Percentiles rank a stretch among this genome's conserved stretches.
Conservation (phyloP, 2,329 filamentous ascomycete genomes). For the Dactylellina cionopaga region DNA sequence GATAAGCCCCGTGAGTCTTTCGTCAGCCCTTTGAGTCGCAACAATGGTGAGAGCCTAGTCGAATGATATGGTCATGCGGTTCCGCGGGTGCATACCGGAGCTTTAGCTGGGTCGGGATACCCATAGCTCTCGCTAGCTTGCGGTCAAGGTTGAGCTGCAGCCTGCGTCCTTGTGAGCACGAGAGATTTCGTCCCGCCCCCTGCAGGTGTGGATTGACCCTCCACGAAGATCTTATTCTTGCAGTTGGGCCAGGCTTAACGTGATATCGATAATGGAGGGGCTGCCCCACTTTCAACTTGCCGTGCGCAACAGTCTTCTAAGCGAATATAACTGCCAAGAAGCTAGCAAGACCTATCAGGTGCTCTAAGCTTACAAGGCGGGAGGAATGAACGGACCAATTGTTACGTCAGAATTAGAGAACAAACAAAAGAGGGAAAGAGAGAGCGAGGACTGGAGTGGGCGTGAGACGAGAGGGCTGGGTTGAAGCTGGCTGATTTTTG, state of each 20-base stretch:
- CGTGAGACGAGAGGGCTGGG: slow-evolving; percentile 41
- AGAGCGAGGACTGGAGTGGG: too few species aligned
- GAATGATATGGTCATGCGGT: slow-evolving; percentile 53
- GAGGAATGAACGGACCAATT: slow-evolving; percentile 28
- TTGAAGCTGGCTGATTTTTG: not conserved
- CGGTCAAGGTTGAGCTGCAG: slow-evolving; percentile 35
- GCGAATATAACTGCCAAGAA: slow-evolving; percentile 45
- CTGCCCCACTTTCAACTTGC: slow-evolving; percentile 44
- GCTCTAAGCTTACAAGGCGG: slow-evolving; percentile 49
- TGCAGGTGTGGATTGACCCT: slow-evolving; percentile 38
- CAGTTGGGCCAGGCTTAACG: slow-evolving; percentile 23
- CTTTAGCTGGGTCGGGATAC: slow-evolving; percentile 42
- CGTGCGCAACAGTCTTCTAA: slow-evolving; percentile 46
- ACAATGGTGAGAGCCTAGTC: slow-evolving; percentile 37
- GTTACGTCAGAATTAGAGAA: slow-evolving; percentile 47
- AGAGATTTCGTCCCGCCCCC: slow-evolving; percentile 50
- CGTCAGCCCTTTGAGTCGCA: slow-evolving; percentile 12
- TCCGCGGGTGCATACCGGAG: slow-evolving; percentile 37
- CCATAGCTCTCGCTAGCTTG: slow-evolving; percentile 31
- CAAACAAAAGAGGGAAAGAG: slow-evolving; percentile 6
- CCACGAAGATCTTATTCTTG: slow-evolving; percentile 42
- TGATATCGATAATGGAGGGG: slow-evolving; percentile 50
- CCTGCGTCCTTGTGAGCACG: slow-evolving; percentile 40
- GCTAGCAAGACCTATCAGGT: slow-evolving; percentile 41
- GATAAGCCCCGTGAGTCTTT: slow-evolving; percentile 43